Base-by-base conservation (phyloP, 768 basidiomycete genomes). In the Russula griseocarnosa region DNA sequence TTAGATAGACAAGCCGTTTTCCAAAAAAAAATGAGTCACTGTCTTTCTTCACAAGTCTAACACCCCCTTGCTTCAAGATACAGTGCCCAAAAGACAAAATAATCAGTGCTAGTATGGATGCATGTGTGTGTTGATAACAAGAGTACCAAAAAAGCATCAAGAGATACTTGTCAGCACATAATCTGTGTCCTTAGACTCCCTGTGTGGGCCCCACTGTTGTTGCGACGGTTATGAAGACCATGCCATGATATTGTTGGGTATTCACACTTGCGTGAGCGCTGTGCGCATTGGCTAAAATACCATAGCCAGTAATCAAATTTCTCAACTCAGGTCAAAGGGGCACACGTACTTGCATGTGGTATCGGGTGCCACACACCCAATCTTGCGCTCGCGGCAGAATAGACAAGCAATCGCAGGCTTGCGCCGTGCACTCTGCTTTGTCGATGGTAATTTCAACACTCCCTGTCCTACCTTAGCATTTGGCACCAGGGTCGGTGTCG, bases 381-480 rank as follows among this genome's bases (percentile, higher is more conserved):
- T 78, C 72, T 79, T 79, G 26, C 78, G 74, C 61, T 77, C 76
- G n/a, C 77, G 69, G 62, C 78, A 79, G 61, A 79, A 79, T 16
- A 75, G 69, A 61, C 78, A 79, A 6, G 77, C 77, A 24, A 77
- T 67, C 34, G 72, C 66, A 34, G 66, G 71, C n/a, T 65, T 69
- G 60, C 67, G 67, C 58, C 40, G 59, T 36, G 46, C 53, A 18
- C 55, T 61, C 40, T 59, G 65, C 34, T 52, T 58, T 13, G 63
- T 69, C 53, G 50, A 46, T 30, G 66, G 66, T 14, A 65, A 44
- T 34, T 67, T 67, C 24, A 65, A 47, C 53, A 67, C 66, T 1
- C 63, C 62, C n/a, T 65, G 66, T 30, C 66, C 66, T 0, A 63
- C 62, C 40, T 65, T 65, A 3, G 59, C 59, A n/a, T 61, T 61